phyloP scores from a whole-genome alignment of 164 flowering plant genomes.

The Chimonanthus praecox region DNA sequence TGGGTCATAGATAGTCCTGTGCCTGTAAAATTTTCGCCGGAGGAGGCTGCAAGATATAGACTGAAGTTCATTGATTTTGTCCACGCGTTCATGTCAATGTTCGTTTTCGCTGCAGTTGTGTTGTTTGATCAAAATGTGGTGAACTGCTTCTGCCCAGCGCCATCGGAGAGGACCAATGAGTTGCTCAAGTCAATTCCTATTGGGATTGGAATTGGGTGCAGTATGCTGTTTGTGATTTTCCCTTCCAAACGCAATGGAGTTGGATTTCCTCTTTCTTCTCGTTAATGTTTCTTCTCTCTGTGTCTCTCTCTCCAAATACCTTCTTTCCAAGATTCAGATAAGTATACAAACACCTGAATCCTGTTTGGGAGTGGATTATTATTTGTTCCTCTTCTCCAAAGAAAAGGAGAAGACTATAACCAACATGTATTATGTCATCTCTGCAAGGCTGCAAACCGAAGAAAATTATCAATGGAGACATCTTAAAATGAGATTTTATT shows the following conservation, averaged over 20 bases:
- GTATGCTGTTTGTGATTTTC: conserved; percentile 21
- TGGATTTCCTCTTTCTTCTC: conserved; percentile 25
- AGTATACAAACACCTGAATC: too few species aligned
- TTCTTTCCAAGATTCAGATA: too few species aligned
- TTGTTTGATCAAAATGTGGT: conserved; percentile 58
- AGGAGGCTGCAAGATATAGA: conserved; percentile 30
- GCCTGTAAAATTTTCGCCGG: conserved; percentile 14
- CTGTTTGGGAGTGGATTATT: too few species aligned
- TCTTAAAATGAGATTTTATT: too few species aligned
- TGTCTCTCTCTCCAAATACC: background rate
- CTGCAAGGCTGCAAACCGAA: too few species aligned
- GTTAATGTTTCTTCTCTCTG: background rate
- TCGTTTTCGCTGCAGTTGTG: conserved; percentile 59
- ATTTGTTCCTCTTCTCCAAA: too few species aligned
- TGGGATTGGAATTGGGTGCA: conserved; percentile 22
- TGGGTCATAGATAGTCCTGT: conserved; percentile 51
- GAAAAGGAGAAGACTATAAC: too few species aligned
- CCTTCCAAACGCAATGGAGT: conserved; percentile 31
- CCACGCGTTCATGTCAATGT: conserved; percentile 47
- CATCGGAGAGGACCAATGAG: conserved; percentile 39
- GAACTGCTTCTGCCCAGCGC: conserved; percentile 49
- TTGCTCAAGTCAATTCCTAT: conserved; percentile 44
- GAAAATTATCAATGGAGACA: too few species aligned
- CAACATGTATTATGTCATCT: too few species aligned
- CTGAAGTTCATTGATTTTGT: conserved; percentile 45